phyloP scores from a whole-genome alignment of 495 filamentous ascomycete genomes.

The Penicillium coprophilum region DNA sequence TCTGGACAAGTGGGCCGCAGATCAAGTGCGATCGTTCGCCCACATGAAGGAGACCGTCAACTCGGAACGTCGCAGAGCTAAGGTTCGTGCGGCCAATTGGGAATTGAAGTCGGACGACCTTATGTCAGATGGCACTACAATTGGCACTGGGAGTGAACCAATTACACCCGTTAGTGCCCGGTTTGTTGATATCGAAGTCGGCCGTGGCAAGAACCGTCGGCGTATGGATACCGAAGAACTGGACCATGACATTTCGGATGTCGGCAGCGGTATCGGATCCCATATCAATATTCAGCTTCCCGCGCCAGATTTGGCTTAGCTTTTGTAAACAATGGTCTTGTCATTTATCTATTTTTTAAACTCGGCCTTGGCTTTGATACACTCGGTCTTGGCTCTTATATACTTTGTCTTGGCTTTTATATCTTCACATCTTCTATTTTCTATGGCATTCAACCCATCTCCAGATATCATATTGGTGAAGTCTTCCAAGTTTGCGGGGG shows the following conservation, averaged over 20 bases:
- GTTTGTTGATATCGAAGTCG: conserved; percentile 49
- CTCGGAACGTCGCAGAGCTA: conserved; percentile 39
- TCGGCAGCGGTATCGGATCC: conserved; percentile 28
- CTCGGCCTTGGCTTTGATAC: not conserved
- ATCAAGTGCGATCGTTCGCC: conserved; percentile 40
- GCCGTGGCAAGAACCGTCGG: conserved; percentile 45
- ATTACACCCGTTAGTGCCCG: conserved; percentile 48
- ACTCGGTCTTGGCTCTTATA: no score
- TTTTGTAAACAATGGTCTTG: conserved; percentile 6
- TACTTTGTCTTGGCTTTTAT: not conserved
- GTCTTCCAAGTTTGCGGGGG: not conserved
- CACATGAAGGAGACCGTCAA: conserved; percentile 42
- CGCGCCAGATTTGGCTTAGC: conserved; percentile 14
- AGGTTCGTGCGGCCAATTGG: conserved; percentile 43
- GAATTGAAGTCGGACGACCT: conserved; percentile 47
- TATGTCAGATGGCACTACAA: conserved; percentile 50
- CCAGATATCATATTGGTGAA: not conserved
- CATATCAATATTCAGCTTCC: conserved; percentile 22
- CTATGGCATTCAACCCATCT: not conserved
- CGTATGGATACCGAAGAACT: conserved; percentile 62
- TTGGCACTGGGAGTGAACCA: conserved; percentile 34
- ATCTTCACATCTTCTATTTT: not conserved
- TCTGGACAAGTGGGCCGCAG: conserved; percentile 40
- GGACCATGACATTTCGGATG: conserved; percentile 34
- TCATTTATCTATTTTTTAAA: conserved; percentile 8